Conservation (phyloP, 2,329 filamentous ascomycete species). For the Falciphora oryzae region DNA sequence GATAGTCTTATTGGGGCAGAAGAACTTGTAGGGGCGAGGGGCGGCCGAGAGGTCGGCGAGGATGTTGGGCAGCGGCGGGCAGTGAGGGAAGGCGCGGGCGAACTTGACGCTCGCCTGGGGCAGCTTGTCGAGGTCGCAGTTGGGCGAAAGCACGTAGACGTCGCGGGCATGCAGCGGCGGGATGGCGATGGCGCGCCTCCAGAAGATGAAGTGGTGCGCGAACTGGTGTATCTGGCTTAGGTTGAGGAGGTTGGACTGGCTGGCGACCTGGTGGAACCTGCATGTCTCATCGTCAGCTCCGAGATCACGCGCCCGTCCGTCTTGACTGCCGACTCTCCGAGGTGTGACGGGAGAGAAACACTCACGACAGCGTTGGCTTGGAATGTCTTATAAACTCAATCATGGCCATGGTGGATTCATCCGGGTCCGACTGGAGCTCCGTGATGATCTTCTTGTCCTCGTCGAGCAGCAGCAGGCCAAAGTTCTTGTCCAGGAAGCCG, state of each 20-base stretch:
- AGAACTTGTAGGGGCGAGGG: conserved; percentile 74
- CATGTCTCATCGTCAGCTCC: not conserved
- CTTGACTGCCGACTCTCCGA: not conserved
- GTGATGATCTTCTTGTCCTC: conserved; percentile 70
- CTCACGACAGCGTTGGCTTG: conserved; percentile 59
- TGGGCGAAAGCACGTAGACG: conserved; percentile 86
- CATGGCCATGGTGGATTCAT: conserved; percentile 70
- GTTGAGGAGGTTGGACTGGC: conserved; percentile 62
- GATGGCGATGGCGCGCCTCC: conserved; percentile 87
- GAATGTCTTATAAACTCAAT: conserved; percentile 75
- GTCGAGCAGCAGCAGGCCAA: conserved; percentile 76
- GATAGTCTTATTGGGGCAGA: conserved; percentile 83
- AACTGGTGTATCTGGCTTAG: conserved; percentile 79
- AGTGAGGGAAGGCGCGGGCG: conserved; percentile 71
- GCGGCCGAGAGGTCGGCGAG: conserved; percentile 75
- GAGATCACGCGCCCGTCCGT: not conserved
- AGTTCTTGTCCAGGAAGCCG: conserved; percentile 73
- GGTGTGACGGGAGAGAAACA: conserved; percentile 12
- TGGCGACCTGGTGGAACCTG: conserved; percentile 61
- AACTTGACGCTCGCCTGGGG: conserved; percentile 65
- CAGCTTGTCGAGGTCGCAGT: conserved; percentile 71
- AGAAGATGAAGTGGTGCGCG: conserved; percentile 90
- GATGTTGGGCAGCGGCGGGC: conserved; percentile 80
- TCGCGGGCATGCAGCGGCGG: conserved; percentile 85
- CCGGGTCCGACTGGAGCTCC: conserved; percentile 70